Evolutionary conservation across 495 filamentous ascomycete species (phyloP).

Genomic region (Tuber brumale): DNA sequence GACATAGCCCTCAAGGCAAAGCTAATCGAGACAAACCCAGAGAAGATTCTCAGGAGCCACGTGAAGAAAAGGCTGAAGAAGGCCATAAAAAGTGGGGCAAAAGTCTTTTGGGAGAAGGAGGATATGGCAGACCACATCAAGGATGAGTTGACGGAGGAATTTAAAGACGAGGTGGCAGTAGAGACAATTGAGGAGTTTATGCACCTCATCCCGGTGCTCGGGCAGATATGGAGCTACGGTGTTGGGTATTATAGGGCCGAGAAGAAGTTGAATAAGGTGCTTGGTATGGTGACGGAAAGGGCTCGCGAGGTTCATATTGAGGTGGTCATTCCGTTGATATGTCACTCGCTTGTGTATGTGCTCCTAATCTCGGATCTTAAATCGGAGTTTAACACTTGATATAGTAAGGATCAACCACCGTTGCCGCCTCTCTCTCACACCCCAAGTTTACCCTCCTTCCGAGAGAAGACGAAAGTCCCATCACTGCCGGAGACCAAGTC

Average conservation of each 20-base stretch:
- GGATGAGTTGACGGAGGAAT: background rate
- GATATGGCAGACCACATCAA: background rate
- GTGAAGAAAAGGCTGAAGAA: background rate
- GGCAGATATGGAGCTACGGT: background rate
- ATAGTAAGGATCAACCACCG: background rate
- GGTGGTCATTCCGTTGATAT: background rate
- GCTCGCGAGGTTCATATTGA: background rate
- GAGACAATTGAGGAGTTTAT: background rate
- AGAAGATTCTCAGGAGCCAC: background rate
- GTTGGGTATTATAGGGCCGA: background rate
- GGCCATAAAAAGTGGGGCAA: background rate
- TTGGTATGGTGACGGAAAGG: background rate
- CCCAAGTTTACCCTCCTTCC: background rate
- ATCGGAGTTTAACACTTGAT: background rate
- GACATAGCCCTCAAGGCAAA: background rate
- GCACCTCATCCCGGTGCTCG: background rate
- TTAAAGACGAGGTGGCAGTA: background rate
- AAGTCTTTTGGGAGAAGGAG: slow-evolving; percentile 3
- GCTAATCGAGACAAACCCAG: background rate
- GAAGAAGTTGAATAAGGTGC: background rate
- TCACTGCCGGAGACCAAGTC: background rate
- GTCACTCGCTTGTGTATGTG: background rate
- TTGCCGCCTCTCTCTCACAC: background rate
- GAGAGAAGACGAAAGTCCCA: background rate
- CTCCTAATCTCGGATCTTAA: background rate